Evolutionary conservation across 768 basidiomycete species (phyloP), one percentile per base, ranked within the genome.

Genomic region (Boletus rubroflammeus): DNA sequence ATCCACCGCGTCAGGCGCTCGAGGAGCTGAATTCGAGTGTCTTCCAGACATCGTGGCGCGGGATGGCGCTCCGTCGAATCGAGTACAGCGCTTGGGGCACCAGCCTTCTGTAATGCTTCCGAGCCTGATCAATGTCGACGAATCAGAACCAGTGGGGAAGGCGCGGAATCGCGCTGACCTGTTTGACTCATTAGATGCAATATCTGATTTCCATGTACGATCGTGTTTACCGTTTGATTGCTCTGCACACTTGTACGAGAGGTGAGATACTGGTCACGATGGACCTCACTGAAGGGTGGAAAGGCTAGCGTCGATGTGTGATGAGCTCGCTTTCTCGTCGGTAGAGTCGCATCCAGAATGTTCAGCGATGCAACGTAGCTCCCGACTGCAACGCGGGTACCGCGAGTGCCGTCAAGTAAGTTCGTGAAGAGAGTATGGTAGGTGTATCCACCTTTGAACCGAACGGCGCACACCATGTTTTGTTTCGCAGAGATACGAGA

Each of bases 211-310:
- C 62, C 61, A 5, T 62, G 54, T 1, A 62, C 42, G 23, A 62
- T 35, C 2, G 51, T 62, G 32, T 62, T 57, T 10, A 58, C n/a
- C 1, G 40, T 62, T 28, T 62, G 62, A 29, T 46, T 46, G 2
- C 61, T 60, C 3, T 62, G 54, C 5, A 62, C 56, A 10, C 5
- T 45, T 5, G 41, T 2, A 4, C 32, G 34, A 42, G 55, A 34
- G 5, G 21, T 58, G 39, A 55, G 50, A 39, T 57, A 54, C 47
- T 58, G 55, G 26, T 60, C 53, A 6, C 32, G 48, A 34, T 60
- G 55, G 26, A 62, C 57, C 26, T 62, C 61, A 11, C 49, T 62
- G 38, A 62, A 61, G 2, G 2, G 56, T 61, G n/a, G 60, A 62
- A 40, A 52, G 58, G 21, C 55, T 60, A 5, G 59, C 55, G 11